Evolutionary conservation across 1,284 basidiomycete genomes (phyloP).

Genomic region (Clitocybe nebularis): DNA sequence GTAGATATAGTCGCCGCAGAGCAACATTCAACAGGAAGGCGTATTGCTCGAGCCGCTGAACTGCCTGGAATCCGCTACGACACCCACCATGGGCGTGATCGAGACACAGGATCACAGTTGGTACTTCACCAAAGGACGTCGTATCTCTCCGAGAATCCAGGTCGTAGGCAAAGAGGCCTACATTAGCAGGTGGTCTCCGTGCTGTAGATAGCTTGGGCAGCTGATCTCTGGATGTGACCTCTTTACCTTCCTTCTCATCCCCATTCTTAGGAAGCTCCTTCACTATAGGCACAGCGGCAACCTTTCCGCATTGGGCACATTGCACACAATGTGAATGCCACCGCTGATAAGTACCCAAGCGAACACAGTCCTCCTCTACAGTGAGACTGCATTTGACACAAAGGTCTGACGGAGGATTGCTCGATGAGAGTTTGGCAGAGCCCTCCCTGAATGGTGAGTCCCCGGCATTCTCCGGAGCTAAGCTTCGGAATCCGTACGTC

Average conservation of each 20-base stretch:
- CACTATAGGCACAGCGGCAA: slow-evolving; percentile 58
- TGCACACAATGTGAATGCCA: slow-evolving; percentile 95
- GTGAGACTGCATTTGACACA: slow-evolving; percentile 88
- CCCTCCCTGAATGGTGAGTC: slow-evolving; percentile 74
- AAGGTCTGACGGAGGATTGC: slow-evolving; percentile 79
- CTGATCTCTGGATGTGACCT: slow-evolving; percentile 42
- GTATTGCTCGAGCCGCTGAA: slow-evolving; percentile 95
- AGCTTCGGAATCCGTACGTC: slow-evolving; percentile 84
- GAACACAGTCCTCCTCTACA: slow-evolving; percentile 95
- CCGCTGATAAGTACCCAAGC: slow-evolving; percentile 89
- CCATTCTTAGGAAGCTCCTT: slow-evolving; percentile 45
- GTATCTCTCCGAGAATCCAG: slow-evolving; percentile 60
- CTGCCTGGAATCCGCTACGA: slow-evolving; percentile 80
- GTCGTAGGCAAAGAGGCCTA: slow-evolving; percentile 74
- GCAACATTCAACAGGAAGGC: slow-evolving; percentile 97
- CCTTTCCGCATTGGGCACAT: slow-evolving; percentile 78
- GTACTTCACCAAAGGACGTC: slow-evolving; percentile 64
- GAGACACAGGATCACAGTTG: slow-evolving; percentile 70
- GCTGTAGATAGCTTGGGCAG: slow-evolving; percentile 57
- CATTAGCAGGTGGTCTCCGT: slow-evolving; percentile 75
- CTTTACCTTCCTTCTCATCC: slow-evolving; percentile 35
- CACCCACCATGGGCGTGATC: slow-evolving; percentile 71
- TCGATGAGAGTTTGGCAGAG: slow-evolving; percentile 46
- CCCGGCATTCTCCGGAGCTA: slow-evolving; percentile 85
- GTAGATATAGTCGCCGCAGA: slow-evolving; percentile 84